Percentiles rank a stretch among this genome's conserved stretches.
Evolutionary conservation across 2,329 filamentous ascomycete species (phyloP).

Genomic region (Pseudogymnoascus sp.): DNA sequence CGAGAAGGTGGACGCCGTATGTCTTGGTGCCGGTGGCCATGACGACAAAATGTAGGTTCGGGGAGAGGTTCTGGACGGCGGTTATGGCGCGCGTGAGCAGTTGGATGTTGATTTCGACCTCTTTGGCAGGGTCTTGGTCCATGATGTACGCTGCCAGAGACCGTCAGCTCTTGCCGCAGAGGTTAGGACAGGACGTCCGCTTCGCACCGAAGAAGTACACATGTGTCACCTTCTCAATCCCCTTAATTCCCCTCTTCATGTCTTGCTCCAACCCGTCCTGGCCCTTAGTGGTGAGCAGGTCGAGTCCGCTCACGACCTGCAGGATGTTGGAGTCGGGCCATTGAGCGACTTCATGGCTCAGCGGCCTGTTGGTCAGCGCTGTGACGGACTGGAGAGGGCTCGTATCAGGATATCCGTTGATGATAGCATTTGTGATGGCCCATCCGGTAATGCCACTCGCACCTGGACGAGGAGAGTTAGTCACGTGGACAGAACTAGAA

Average conservation of each 20-base stretch:
- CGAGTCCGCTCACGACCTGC: slow-evolving; percentile 30
- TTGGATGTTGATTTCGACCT: slow-evolving; percentile 28
- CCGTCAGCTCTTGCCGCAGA: no score
- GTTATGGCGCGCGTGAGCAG: slow-evolving; percentile 32
- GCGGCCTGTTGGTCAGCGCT: slow-evolving; percentile 25
- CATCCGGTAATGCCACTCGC: slow-evolving; percentile 29
- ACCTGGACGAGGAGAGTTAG: slow-evolving; percentile 11
- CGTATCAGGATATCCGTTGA: slow-evolving; percentile 23
- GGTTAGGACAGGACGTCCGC: no score
- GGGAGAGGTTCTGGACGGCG: slow-evolving; percentile 31
- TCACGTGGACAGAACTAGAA: no score
- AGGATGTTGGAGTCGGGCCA: slow-evolving; percentile 22
- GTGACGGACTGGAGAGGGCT: slow-evolving; percentile 24
- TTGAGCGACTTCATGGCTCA: slow-evolving; percentile 14
- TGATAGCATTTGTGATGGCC: slow-evolving; percentile 24
- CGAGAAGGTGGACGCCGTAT: slow-evolving; percentile 26
- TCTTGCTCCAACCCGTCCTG: slow-evolving; percentile 18
- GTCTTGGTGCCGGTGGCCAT: slow-evolving; percentile 37
- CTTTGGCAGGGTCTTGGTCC: slow-evolving; percentile 11
- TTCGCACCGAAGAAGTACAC: slow-evolving; percentile 30
- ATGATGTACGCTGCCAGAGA: slow-evolving; percentile 14
- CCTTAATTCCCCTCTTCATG: slow-evolving; percentile 24
- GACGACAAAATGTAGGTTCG: slow-evolving; percentile 32
- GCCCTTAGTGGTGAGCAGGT: slow-evolving; percentile 30
- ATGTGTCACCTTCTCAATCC: slow-evolving; percentile 33